Evolutionary conservation across 2,329 filamentous ascomycete genomes (phyloP).

Genomic region (Penicillium sp.): DNA sequence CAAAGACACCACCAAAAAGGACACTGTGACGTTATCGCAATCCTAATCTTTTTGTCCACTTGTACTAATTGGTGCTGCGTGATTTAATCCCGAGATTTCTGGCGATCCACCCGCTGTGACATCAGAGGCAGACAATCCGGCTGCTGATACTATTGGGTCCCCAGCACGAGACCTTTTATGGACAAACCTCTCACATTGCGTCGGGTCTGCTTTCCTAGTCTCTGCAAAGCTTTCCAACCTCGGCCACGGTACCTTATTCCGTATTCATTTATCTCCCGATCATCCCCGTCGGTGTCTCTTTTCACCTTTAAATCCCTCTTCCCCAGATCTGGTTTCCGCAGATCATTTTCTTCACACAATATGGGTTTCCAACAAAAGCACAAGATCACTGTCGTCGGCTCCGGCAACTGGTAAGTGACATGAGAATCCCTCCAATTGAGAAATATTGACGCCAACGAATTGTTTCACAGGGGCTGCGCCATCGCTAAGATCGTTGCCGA

Average conservation of each 20-base stretch:
- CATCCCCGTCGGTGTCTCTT: conserved; percentile 19
- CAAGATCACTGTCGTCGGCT: conserved; percentile 76
- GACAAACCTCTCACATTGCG: conserved; percentile 18
- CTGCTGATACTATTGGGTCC: conserved; percentile 13
- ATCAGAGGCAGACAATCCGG: conserved; percentile 11
- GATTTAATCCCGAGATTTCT: background rate
- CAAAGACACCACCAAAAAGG: background rate
- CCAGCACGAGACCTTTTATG: conserved; percentile 13
- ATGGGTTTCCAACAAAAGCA: conserved; percentile 41
- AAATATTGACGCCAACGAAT: conserved; percentile 67
- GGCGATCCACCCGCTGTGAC: background rate
- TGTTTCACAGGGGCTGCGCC: conserved; percentile 93
- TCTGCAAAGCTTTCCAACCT: conserved; percentile 27
- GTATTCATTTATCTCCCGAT: conserved; percentile 18
- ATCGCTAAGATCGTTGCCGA: conserved; percentile 97
- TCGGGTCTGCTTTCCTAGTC: conserved; percentile 27
- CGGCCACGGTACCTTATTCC: conserved; percentile 29
- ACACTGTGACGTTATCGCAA: conserved; percentile 21
- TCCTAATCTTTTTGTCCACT: background rate
- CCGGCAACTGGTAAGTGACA: conserved; percentile 79
- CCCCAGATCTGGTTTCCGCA: conserved; percentile 15
- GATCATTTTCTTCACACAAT: conserved; percentile 27
- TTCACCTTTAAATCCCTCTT: conserved; percentile 20
- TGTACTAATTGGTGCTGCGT: background rate
- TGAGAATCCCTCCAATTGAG: conserved; percentile 15